Evolutionary conservation across 495 filamentous ascomycete species (phyloP), one percentile per base, ranked within the genome.

Genomic region (Penicillium argentinense): DNA sequence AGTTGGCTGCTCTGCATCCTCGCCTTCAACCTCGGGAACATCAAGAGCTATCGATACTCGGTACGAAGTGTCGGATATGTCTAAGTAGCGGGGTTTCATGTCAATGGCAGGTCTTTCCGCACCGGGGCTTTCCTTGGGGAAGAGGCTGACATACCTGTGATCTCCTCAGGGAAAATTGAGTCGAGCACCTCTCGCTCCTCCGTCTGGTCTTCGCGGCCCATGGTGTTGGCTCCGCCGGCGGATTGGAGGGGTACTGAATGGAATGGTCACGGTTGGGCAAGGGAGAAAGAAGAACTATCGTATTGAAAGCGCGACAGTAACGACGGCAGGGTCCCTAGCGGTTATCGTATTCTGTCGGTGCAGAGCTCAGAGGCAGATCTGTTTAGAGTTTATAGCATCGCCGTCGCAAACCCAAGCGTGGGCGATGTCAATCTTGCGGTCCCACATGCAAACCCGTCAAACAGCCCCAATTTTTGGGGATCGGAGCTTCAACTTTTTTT

Each of bases 121-220:
- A n/a, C 17, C 7, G n/a, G n/a, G 14, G 2, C 1, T 19, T n/a
- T 17, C 25, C 17, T 19, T 6, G n/a, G 1, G 9, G 7, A 27
- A 1, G 17, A 16, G 27, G 7, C 26, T 17, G n/a, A 42, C 54
- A 18, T 13, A 95, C 91, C 87, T 79, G 85, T 88, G 39, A 97
- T 96, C 66, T 99, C 95, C 26, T 99, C 95, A 9, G 95, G 91
- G 59, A 96, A 99, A 56, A 99, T 99, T 43, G 91, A 95, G 59
- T 92, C 89, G 53, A 98, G 88, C 43, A 98, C 91, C 65, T 97
- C 93, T 54, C 92, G 86, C 75, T 98, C 93, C 73, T 98, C 91
- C 41, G 81, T 71, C 67, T 98, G 93, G 45, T 98, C 93, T 72
- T 98, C 93, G 59, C 78, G 81, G 19, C 92, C 91, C 93, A 97